phyloP scores from a whole-genome alignment of 2,329 filamentous ascomycete genomes.

The Monosporascus sp. region DNA sequence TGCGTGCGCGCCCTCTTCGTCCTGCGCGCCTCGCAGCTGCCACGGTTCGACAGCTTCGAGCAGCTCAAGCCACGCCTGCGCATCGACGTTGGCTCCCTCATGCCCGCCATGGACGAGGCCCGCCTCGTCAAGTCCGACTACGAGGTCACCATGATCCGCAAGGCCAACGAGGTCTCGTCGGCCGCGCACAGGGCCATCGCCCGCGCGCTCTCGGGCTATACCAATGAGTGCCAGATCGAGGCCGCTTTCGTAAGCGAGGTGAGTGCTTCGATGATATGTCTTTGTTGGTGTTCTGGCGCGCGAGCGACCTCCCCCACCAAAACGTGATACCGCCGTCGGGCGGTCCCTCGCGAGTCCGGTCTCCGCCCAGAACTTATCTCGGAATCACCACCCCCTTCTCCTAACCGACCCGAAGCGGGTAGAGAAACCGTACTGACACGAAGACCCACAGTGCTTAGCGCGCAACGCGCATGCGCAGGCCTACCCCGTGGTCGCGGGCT shows the following conservation, averaged over 20 bases:
- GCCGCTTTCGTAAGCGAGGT: slow-evolving; percentile 63
- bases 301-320: too few species aligned
- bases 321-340: too few species aligned
- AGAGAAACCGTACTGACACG: too few species aligned
- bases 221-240: slow-evolving; percentile 79
- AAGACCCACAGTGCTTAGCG: slow-evolving; percentile 51
- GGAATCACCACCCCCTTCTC: too few species aligned
- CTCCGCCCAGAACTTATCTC: too few species aligned
- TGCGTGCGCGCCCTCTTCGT: slow-evolving; percentile 39
- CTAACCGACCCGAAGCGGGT: too few species aligned
- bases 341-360: too few species aligned
- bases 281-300: neutral
- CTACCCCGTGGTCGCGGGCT: slow-evolving; percentile 84
- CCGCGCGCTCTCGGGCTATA: slow-evolving; percentile 53
- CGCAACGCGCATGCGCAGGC: slow-evolving; percentile 71
- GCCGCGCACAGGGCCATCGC: slow-evolving; percentile 72
- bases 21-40: slow-evolving; percentile 39
- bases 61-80: slow-evolving; percentile 23
- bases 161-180: slow-evolving; percentile 75
- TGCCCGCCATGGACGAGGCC: slow-evolving; percentile 70
- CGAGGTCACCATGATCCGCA: slow-evolving; percentile 75
- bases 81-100: slow-evolving; percentile 50
- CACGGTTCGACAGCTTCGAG: slow-evolving; percentile 25
- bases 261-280: neutral
- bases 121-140: slow-evolving; percentile 82